Evolutionary conservation across 805 yeast species (phyloP).

Genomic region (Komagataella phaffii): DNA sequence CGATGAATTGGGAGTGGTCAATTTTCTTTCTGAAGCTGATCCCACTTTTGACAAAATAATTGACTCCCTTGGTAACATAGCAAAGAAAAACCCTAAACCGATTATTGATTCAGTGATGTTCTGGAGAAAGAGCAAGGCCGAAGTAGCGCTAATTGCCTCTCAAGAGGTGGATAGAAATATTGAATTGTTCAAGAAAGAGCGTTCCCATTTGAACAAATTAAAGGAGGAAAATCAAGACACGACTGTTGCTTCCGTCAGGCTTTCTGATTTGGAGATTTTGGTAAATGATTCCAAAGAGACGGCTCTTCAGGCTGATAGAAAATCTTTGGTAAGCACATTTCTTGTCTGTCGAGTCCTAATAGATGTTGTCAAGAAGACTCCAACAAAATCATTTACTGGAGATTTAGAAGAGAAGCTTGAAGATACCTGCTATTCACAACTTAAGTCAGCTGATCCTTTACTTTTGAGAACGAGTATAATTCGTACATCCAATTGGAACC

Average conservation of each 20-base stretch:
- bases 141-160: conserved; percentile 57
- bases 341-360: conserved; percentile 84
- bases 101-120: conserved; percentile 97
- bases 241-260: neutral
- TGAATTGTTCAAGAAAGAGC: conserved; percentile 4
- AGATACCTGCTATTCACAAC: conserved; percentile 84
- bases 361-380: conserved; percentile 83
- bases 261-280: conserved; percentile 10
- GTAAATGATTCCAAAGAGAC: conserved; percentile 38
- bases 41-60: conserved; percentile 77
- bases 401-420: conserved; percentile 76
- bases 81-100: conserved; percentile 82
- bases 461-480: conserved; percentile 54
- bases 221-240: conserved; percentile 4
- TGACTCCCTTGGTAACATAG: conserved; percentile 79
- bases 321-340: conserved; percentile 75
- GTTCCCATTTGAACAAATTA: conserved; percentile 4
- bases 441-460: conserved; percentile 76
- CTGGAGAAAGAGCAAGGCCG: conserved; percentile 92
- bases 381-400: conserved; percentile 59
- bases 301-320: conserved; percentile 76
- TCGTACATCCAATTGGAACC: conserved; percentile 86
- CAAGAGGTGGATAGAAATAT: conserved; percentile 32
- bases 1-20: conserved; percentile 69
- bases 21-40: conserved; percentile 68